A percentile compares a stretch with the other conserved stretches of the same genome.
Conservation (phyloP, 768 basidiomycete genomes). For the Russula dissimulans region DNA sequence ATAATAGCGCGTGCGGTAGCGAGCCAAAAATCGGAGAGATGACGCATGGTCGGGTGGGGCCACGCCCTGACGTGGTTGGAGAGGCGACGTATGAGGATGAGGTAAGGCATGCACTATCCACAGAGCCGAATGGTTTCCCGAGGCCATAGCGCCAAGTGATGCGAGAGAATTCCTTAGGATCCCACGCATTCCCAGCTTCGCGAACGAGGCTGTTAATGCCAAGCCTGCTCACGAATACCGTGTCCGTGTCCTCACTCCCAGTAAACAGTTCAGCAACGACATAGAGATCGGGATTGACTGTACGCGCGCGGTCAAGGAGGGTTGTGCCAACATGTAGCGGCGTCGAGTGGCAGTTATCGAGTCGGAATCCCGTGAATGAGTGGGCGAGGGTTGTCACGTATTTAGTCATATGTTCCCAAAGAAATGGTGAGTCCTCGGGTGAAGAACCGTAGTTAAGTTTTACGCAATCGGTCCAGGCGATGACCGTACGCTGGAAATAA, state of each 20-base stretch:
- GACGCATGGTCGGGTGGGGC: slow-evolving; percentile 60
- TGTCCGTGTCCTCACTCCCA: slow-evolving; percentile 88
- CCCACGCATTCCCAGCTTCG: slow-evolving; percentile 87
- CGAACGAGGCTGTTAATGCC: slow-evolving; percentile 92
- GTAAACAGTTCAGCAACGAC: slow-evolving; percentile 97
- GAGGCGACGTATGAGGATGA: slow-evolving; percentile 53
- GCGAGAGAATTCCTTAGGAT: slow-evolving; percentile 85
- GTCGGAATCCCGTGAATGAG: slow-evolving; percentile 90
- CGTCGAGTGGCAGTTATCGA: slow-evolving; percentile 98
- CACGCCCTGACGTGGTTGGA: slow-evolving; percentile 74
- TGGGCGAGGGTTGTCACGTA: slow-evolving; percentile 77
- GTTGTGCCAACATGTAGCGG: slow-evolving; percentile 93
- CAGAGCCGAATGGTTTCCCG: slow-evolving; percentile 92
- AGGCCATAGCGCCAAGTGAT: slow-evolving; percentile 85
- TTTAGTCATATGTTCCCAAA: slow-evolving; percentile 84
- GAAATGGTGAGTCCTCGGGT: slow-evolving; percentile 47
- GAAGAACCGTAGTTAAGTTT: slow-evolving; percentile 82
- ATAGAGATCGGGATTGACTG: slow-evolving; percentile 86
- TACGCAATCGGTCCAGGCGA: slow-evolving; percentile 97
- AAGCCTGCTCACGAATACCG: slow-evolving; percentile 81
- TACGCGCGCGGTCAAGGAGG: slow-evolving; percentile 86
- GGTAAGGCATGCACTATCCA: slow-evolving; percentile 84
- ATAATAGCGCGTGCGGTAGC: slow-evolving; percentile 84
- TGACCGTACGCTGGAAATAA: slow-evolving; percentile 92
- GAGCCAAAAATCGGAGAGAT: slow-evolving; percentile 81